Evolutionary conservation across 2,329 filamentous ascomycete genomes (phyloP).

Genomic region (Ophioceras dolichostomum): DNA sequence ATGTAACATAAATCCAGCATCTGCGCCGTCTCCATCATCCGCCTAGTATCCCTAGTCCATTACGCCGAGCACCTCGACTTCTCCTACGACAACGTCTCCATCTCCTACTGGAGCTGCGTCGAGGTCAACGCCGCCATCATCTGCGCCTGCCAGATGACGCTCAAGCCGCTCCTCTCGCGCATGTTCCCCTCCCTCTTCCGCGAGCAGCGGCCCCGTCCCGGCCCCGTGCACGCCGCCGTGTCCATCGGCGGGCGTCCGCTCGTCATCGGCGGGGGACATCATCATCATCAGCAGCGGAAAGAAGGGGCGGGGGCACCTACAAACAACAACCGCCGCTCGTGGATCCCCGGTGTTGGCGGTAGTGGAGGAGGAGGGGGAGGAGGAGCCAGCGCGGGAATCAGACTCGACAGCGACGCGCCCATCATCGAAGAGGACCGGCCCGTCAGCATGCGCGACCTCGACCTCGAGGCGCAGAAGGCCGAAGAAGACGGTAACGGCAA

Average conservation of each 20-base stretch:
- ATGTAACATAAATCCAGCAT: slow-evolving; percentile 14
- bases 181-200: slow-evolving; percentile 8
- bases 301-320: too few relatives aligned
- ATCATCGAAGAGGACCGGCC: background rate
- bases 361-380: background rate
- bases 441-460: background rate
- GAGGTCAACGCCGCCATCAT: slow-evolving; percentile 21
- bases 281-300: background rate
- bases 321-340: background rate
- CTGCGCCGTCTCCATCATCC: slow-evolving; percentile 18
- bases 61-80: slow-evolving; percentile 11
- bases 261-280: background rate
- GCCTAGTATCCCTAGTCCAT: slow-evolving; percentile 13
- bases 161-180: slow-evolving; percentile 23
- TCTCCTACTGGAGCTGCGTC: slow-evolving; percentile 20
- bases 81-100: slow-evolving; percentile 13
- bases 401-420: background rate
- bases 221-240: background rate
- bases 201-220: too few relatives aligned
- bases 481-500: background rate
- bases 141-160: slow-evolving; percentile 22
- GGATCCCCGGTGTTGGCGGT: background rate
- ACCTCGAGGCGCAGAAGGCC: background rate
- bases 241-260: slow-evolving; percentile 1
- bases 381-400: background rate